A percentile compares a stretch with the other conserved stretches of the same genome.
Conservation (phyloP, 345 rosid genomes). For the Chamaenerion angustifolium region DNA sequence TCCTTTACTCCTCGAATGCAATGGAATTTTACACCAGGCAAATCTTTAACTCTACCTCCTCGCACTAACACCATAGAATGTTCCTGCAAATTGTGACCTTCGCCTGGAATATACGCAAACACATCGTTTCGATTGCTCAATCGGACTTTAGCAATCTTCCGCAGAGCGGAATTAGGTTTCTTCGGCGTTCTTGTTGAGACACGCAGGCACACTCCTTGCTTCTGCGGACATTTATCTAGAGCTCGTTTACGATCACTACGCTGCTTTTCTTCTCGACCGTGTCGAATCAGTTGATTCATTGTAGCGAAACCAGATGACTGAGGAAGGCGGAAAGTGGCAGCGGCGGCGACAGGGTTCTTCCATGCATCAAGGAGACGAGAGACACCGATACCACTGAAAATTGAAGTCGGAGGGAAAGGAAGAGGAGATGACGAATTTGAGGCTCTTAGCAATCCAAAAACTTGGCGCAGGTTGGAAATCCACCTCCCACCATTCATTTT, state of each 20-base stretch:
- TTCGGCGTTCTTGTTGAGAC: not conserved
- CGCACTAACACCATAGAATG: conserved; percentile 1
- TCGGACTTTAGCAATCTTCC: too few species aligned
- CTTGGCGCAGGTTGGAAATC: too few species aligned
- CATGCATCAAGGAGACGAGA: conserved; percentile 13
- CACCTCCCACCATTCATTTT: not conserved
- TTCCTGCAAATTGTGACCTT: conserved; percentile 5
- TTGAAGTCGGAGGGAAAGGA: not conserved
- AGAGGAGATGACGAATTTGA: not conserved
- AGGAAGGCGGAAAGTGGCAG: conserved; percentile 1
- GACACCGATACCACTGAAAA: not conserved
- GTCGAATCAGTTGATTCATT: not conserved
- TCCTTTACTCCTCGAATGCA: not conserved
- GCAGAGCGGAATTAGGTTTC: not conserved
- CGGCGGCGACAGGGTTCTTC: not conserved
- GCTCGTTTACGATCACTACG: conserved; percentile 1
- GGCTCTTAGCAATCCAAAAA: too few species aligned
- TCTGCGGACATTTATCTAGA: conserved; percentile 5
- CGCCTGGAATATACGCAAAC: not conserved
- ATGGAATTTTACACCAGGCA: conserved; percentile 4
- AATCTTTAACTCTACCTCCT: not conserved
- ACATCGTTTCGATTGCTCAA: too few species aligned
- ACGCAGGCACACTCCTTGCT: conserved; percentile 1
- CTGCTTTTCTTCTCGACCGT: not conserved
- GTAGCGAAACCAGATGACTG: conserved; percentile 2